Base-by-base conservation (phyloP, 2,329 filamentous ascomycete genomes). In the Pseudogymnoascus sp. region DNA sequence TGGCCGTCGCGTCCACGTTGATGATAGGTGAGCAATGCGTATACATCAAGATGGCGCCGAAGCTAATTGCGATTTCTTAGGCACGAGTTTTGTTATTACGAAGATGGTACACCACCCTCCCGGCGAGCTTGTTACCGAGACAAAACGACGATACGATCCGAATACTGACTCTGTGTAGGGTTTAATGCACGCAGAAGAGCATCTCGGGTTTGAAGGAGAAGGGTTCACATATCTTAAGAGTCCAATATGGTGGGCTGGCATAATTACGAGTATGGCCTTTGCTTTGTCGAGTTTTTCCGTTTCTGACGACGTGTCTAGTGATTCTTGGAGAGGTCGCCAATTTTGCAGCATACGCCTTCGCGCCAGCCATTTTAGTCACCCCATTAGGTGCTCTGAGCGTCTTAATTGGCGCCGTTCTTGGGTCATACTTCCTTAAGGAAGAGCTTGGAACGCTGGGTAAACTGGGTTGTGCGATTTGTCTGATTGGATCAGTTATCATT, bases 161-260 rank as follows among this genome's bases (percentile, higher is more conserved):
- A 53, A 60, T 57, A 47, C 59, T 59, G 41, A 60, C 63, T 62
- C 66, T 66, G 58, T 68, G 66, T 68, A 93, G 88, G 93, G 93
- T 66, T 82, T 99, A 68, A 91, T 92, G 74, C 89, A 96, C 75
- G 90, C 91, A 65, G 90, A 90, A 71, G 88, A 96, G 75, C 84
- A 86, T 69, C 92, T 97, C 77, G 95, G 94, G 57, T 99, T 97
- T 72, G 91, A 97, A 73, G 94, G 95, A 68, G 94, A 97, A 69
- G 94, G 94, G 62, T 99, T 90, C 74, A 87, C 91, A 72, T 99
- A 99, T 75, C 76, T 99, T 62, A 90, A 87, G 73, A 97, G 90
- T 73, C 92, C 93, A n/a, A 81, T 93, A 69, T 99, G 94, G 94
- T 99, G 94, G 94, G 90, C 84, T 62, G 94, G 94, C 66, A 97